Evolutionary conservation across 495 filamentous ascomycete genomes (phyloP).

Genomic region (Staphylotrichum longicolle): DNA sequence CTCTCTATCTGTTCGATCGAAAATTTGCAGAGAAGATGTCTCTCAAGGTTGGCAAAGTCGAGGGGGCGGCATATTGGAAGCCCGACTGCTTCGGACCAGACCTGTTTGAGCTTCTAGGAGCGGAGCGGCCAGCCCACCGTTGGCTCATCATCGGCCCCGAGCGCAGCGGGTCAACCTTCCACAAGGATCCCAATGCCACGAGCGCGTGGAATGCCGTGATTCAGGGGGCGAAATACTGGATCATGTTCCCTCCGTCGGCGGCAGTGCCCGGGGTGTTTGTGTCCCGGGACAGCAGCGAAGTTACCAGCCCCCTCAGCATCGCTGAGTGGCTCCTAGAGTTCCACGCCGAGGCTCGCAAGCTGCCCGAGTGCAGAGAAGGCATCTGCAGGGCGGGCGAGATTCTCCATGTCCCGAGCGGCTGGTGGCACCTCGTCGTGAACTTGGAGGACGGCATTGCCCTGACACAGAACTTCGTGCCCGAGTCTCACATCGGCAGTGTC

Average conservation of each 20-base stretch:
- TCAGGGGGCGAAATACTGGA: slow-evolving; percentile 94
- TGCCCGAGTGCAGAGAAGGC: slow-evolving; percentile 79
- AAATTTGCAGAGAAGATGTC: slow-evolving; percentile 85
- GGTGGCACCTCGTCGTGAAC: slow-evolving; percentile 98
- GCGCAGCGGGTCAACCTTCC: slow-evolving; percentile 90
- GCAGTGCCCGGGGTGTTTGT: slow-evolving; percentile 82
- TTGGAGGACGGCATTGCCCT: slow-evolving; percentile 78
- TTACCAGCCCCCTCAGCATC: slow-evolving; percentile 91
- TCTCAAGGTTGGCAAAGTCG: slow-evolving; percentile 56
- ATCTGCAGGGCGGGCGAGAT: slow-evolving; percentile 87
- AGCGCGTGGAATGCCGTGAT: slow-evolving; percentile 97
- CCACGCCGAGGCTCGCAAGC: slow-evolving; percentile 78
- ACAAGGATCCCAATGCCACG: slow-evolving; percentile 70
- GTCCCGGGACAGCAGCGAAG: slow-evolving; percentile 87
- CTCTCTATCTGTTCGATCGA: slow-evolving; percentile 89
- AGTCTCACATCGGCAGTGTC: slow-evolving; percentile 67
- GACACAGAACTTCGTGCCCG: slow-evolving; percentile 94
- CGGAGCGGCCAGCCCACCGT: slow-evolving; percentile 78
- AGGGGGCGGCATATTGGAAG: slow-evolving; percentile 69
- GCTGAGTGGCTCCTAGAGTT: slow-evolving; percentile 93
- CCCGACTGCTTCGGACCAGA: slow-evolving; percentile 87
- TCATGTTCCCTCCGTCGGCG: slow-evolving; percentile 70
- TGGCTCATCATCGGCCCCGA: slow-evolving; percentile 94
- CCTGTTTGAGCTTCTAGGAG: slow-evolving; percentile 76
- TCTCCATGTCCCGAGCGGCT: slow-evolving; percentile 85